Conservation (phyloP, 192 early-diverging fungal species). For the Mortierella alpina region DNA sequence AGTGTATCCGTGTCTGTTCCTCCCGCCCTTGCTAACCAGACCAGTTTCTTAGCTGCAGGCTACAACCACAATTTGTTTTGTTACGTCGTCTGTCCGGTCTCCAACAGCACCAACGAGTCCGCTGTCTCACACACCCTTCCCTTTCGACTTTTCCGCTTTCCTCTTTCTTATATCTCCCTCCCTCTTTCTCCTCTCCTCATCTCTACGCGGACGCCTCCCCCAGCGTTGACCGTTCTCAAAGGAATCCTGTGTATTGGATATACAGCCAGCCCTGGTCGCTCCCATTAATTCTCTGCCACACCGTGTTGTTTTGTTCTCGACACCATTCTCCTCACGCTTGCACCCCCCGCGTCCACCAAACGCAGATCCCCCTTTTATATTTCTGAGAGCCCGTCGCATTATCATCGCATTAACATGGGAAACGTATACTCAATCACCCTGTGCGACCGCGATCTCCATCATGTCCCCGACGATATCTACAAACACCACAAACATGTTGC, state of each 20-base stretch:
- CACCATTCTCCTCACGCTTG: not conserved
- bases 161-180: not conserved
- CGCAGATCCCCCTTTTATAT: not conserved
- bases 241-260: too few relatives aligned
- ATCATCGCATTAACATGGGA: conserved; percentile 10
- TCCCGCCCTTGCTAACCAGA: conserved; percentile 11
- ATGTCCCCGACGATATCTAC: conserved; percentile 51
- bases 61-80: not conserved
- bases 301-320: conserved; percentile 1
- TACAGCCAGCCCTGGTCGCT: not conserved
- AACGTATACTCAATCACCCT: conserved; percentile 53
- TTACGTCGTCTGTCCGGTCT: conserved; percentile 1
- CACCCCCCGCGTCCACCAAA: not conserved
- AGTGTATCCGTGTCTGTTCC: not conserved
- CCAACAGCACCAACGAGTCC: conserved; percentile 5
- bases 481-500: conserved; percentile 52
- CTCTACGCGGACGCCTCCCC: not conserved
- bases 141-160: not conserved
- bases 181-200: not conserved
- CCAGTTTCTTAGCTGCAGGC: not conserved
- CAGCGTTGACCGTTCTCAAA: too few relatives aligned
- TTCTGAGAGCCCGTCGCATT: not conserved
- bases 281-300: not conserved
- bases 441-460: conserved; percentile 45
- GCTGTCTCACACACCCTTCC: not conserved